phyloP scores from a whole-genome alignment of 495 filamentous ascomycete species.

The Daldinia vernicosa region DNA sequence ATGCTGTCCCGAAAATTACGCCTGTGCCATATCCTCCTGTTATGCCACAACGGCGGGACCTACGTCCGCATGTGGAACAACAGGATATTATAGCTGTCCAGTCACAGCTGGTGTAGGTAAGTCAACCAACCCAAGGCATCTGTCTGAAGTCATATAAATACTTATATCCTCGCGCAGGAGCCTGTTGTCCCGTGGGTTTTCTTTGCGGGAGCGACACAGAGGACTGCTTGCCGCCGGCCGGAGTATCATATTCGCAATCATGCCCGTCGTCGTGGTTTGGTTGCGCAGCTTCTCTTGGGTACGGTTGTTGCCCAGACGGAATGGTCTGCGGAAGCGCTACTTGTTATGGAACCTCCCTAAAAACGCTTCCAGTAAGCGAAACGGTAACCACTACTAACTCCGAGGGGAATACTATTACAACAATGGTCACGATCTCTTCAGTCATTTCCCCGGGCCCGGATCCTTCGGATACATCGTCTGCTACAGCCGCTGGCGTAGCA shows the following conservation, averaged over 20 bases:
- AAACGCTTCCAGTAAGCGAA: conserved; percentile 46
- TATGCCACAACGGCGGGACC: conserved; percentile 54
- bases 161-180: conserved; percentile 29
- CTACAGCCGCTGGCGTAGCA: conserved; percentile 27
- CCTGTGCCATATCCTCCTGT: conserved; percentile 54
- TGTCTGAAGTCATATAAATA: background rate
- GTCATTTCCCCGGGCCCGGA: conserved; percentile 41
- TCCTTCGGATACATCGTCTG: conserved; percentile 34
- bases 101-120: conserved; percentile 36
- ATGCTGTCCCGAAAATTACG: conserved; percentile 56
- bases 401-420: conserved; percentile 42
- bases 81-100: conserved; percentile 49
- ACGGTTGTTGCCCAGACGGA: conserved; percentile 53
- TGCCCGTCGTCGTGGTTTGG: conserved; percentile 50
- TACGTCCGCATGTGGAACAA: conserved; percentile 48
- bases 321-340: conserved; percentile 50
- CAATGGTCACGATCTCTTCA: conserved; percentile 40
- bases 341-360: conserved; percentile 51
- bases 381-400: conserved; percentile 49
- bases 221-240: conserved; percentile 47
- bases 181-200: conserved; percentile 45
- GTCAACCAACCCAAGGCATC: conserved; percentile 2
- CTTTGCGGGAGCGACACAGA: conserved; percentile 39
- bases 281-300: conserved; percentile 51
- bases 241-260: conserved; percentile 31